Conservation (phyloP, 352 stramenopile genomes). For the Globisporangium viniferum region DNA sequence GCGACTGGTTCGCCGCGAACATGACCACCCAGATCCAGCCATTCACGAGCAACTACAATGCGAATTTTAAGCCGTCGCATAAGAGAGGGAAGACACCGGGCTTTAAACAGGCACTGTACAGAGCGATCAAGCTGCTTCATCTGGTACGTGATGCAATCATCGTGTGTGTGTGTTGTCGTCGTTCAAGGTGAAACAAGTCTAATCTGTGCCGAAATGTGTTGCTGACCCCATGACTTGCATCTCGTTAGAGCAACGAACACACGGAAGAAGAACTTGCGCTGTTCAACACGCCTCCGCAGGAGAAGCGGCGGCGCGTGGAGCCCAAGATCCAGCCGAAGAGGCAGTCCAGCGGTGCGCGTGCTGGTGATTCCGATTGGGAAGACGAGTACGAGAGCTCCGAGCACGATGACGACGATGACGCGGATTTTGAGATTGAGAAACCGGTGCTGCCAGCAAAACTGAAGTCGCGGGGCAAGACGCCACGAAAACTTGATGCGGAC, state of each 20-base stretch:
- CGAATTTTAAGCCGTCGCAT: constrained; percentile 25
- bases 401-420: constrained; percentile 10
- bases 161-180: background rate
- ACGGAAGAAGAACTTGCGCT: constrained; percentile 31
- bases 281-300: constrained; percentile 25
- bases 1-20: constrained; percentile 52
- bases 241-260: constrained; percentile 24
- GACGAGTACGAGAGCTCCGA: constrained; percentile 11
- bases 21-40: constrained; percentile 37
- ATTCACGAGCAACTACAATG: constrained; percentile 51
- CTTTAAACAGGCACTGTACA: constrained; percentile 34
- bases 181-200: background rate
- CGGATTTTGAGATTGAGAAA: constrained; percentile 6
- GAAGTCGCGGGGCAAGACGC: background rate
- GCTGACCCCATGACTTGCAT: background rate
- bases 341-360: constrained; percentile 14
- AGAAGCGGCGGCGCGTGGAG: constrained; percentile 37
- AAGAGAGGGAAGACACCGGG: constrained; percentile 9
- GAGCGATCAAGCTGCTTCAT: constrained; percentile 40
- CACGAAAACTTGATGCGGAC: background rate
- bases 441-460: background rate
- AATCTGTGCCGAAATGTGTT: background rate
- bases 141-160: constrained; percentile 26
- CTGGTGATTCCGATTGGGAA: constrained; percentile 9
- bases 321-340: constrained; percentile 5